Evolutionary conservation across 345 rosid genomes (phyloP).

Genomic region (Luvunga scandens): DNA sequence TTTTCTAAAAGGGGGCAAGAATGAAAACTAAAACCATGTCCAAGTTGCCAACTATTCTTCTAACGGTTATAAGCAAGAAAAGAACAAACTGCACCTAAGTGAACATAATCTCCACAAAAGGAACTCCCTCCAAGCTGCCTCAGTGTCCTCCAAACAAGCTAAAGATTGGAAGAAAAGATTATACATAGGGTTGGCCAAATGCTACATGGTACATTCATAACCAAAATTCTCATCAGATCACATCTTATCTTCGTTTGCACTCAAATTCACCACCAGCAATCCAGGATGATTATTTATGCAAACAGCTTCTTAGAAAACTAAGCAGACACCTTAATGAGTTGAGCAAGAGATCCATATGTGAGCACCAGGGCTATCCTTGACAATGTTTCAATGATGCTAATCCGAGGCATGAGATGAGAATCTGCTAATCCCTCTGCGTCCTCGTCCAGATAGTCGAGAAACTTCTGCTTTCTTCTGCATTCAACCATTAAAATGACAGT

Average conservation of each 20-base stretch:
- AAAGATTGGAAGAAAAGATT: neutral
- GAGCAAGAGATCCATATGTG: neutral
- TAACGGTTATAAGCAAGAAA: too few relatives aligned
- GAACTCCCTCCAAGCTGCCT: neutral
- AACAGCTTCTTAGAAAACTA: neutral
- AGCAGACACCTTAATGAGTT: conserved; percentile 1
- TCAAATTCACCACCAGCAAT: neutral
- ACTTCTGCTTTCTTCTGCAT: conserved; percentile 44
- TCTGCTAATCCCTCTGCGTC: conserved; percentile 15
- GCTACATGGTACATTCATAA: neutral
- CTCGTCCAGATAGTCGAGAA: neutral
- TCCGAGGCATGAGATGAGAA: neutral
- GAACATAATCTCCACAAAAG: neutral
- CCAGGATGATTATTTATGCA: neutral
- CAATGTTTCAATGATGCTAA: neutral
- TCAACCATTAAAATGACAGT: neutral
- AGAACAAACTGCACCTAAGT: neutral
- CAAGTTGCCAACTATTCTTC: too few relatives aligned
- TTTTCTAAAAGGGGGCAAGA: neutral
- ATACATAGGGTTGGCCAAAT: neutral
- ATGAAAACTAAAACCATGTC: neutral
- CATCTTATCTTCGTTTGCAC: neutral
- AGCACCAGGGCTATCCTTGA: neutral
- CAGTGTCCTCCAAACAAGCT: neutral
- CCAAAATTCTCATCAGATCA: neutral